Evolutionary conservation across 2,329 filamentous ascomycete genomes (phyloP).

Genomic region (Fusarium vanettenii): DNA sequence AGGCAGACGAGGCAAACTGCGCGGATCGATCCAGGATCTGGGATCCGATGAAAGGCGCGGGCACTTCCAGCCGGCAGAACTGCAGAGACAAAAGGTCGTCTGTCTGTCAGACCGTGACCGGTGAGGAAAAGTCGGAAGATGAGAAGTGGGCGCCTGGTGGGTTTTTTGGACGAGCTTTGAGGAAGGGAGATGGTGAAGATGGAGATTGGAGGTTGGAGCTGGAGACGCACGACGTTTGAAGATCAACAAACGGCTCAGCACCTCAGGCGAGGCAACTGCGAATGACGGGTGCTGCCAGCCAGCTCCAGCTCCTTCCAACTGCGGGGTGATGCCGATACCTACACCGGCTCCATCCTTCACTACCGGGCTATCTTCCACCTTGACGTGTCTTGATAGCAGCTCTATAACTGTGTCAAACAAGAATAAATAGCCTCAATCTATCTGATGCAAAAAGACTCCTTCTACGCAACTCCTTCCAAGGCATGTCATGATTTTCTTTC

Average conservation of each 20-base stretch:
- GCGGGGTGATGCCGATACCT: constrained; percentile 19
- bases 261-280: constrained; percentile 18
- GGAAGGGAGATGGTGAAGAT: constrained; percentile 1
- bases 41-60: constrained; percentile 7
- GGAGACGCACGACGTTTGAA: constrained; percentile 9
- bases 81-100: not conserved
- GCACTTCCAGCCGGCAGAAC: not conserved
- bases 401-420: not conserved
- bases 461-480: not conserved
- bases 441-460: not conserved
- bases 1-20: constrained; percentile 6
- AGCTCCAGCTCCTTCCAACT: constrained; percentile 6
- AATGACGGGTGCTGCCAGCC: constrained; percentile 7
- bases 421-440: not conserved
- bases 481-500: not conserved
- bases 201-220: constrained; percentile 9
- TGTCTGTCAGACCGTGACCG: not conserved
- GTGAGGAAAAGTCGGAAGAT: not conserved
- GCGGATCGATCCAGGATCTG: constrained; percentile 17
- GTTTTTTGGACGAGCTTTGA: not conserved
- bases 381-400: not conserved
- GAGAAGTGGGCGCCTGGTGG: not conserved
- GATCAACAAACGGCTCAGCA: constrained; percentile 19
- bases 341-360: not conserved
- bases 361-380: not conserved